A percentile compares a stretch with the other conserved stretches of the same genome.
Evolutionary conservation across 2,329 filamentous ascomycete species (phyloP).

Genomic region (Colletotrichum sp.): DNA sequence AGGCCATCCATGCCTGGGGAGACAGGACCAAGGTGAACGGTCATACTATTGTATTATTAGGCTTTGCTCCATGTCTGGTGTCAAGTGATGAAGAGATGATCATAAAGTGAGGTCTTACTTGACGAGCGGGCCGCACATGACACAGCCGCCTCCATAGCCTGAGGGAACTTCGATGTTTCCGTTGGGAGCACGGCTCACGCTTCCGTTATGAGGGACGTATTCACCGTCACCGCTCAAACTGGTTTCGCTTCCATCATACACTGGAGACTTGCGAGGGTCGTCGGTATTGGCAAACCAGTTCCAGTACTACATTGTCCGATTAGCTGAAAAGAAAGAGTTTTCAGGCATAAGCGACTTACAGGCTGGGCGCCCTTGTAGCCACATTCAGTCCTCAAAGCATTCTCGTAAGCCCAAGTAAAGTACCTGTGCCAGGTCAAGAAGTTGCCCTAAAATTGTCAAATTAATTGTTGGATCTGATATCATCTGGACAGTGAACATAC

Average conservation of each 20-base stretch:
- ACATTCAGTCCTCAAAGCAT: slow-evolving; percentile 19
- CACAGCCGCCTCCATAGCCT: slow-evolving; percentile 38
- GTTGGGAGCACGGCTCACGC: slow-evolving; percentile 18
- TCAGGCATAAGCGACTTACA: not conserved
- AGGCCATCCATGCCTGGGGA: slow-evolving; percentile 20
- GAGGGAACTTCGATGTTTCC: slow-evolving; percentile 33
- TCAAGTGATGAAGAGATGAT: no score
- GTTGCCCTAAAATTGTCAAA: not conserved
- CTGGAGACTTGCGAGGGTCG: slow-evolving; percentile 33
- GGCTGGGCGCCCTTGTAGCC: slow-evolving; percentile 20
- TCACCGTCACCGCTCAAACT: slow-evolving; percentile 43
- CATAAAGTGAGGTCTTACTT: not conserved
- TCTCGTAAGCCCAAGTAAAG: slow-evolving; percentile 18
- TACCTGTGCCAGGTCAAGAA: slow-evolving; percentile 22
- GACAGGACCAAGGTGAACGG: slow-evolving; percentile 32
- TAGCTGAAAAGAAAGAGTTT: not conserved
- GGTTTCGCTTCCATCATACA: slow-evolving; percentile 43
- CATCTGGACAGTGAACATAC: not conserved
- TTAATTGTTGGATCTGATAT: not conserved
- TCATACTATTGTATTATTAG: slow-evolving; percentile 16
- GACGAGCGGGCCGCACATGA: slow-evolving; percentile 34
- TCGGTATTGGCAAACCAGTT: slow-evolving; percentile 36
- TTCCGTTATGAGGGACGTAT: slow-evolving; percentile 28
- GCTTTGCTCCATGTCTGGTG: slow-evolving; percentile 15
- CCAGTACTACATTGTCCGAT: slow-evolving; percentile 30